Evolutionary conservation across 345 rosid species (phyloP).

Genomic region (Rhodomyrtus tomentosa): DNA sequence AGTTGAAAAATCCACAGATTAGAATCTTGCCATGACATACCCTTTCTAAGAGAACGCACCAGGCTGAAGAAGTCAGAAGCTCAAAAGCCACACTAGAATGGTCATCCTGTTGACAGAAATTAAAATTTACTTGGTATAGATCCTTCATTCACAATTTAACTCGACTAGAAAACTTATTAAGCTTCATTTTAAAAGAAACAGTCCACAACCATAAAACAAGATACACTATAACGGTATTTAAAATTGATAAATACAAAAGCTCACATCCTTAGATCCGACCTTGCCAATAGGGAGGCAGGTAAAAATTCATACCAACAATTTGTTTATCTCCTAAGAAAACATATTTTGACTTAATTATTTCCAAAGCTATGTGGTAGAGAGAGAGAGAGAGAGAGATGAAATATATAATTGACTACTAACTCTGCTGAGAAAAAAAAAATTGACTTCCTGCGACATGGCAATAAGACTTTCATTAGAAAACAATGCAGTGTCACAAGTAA

Average conservation of each 20-base stretch:
- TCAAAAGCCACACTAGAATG: constrained; percentile 38
- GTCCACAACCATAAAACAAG: not conserved
- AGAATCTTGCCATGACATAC: constrained; percentile 17
- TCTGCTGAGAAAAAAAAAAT: not conserved
- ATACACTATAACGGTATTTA: not conserved
- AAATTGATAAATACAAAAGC: not conserved
- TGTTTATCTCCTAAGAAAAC: not conserved
- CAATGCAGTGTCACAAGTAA: not conserved
- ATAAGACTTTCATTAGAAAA: not conserved
- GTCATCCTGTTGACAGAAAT: constrained; percentile 21
- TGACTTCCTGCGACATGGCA: not conserved
- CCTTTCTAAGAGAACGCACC: constrained; percentile 63
- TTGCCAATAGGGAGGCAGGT: not conserved
- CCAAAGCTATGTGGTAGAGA: not conserved
- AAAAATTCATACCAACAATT: not conserved
- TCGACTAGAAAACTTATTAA: not conserved
- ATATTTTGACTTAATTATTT: not conserved
- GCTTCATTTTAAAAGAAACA: not conserved
- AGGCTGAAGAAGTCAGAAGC: constrained; percentile 42
- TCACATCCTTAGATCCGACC: not conserved
- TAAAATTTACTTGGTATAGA: not conserved
- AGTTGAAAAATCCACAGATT: not conserved
- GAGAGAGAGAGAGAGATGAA: not conserved
- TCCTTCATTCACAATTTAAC: not conserved
- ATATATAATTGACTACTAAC: not conserved